Evolutionary conservation across 805 yeast genomes (phyloP).

Genomic region (Saccharomycodes ludwigii): DNA sequence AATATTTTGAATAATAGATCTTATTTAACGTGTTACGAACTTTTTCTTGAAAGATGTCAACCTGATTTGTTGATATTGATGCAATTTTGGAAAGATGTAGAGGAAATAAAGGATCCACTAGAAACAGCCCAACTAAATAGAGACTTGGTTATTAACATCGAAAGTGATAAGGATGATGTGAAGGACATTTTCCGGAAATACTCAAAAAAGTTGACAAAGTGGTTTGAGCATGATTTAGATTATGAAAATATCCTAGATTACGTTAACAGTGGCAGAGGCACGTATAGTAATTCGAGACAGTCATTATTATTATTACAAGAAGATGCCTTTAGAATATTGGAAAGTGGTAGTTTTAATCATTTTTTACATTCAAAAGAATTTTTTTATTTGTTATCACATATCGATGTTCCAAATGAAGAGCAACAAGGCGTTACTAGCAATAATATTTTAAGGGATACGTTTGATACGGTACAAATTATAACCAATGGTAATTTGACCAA

Average conservation of each 20-base stretch:
- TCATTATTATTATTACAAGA: constrained; percentile 49
- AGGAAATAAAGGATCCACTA: constrained; percentile 59
- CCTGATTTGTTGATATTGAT: constrained; percentile 23
- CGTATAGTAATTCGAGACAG: constrained; percentile 44
- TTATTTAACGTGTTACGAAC: constrained; percentile 10
- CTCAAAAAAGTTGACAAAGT: not conserved
- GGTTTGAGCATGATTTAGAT: constrained; percentile 10
- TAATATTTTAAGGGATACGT: not conserved
- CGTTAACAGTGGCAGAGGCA: constrained; percentile 7
- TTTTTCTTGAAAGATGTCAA: constrained; percentile 7
- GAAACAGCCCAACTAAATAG: constrained; percentile 25
- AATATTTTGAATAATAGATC: constrained; percentile 11
- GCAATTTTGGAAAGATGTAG: constrained; percentile 57
- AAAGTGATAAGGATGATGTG: constrained; percentile 17
- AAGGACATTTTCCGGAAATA: constrained; percentile 12
- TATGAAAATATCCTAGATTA: constrained; percentile 11
- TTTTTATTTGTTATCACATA: constrained; percentile 2
- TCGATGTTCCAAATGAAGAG: constrained; percentile 16
- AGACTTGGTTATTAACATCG: constrained; percentile 11
- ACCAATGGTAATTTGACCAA: constrained; percentile 23
- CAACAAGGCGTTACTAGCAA: not conserved
- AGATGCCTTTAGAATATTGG: constrained; percentile 35
- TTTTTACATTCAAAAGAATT: constrained; percentile 9
- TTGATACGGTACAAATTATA: constrained; percentile 9
- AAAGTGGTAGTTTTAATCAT: constrained; percentile 28